Evolutionary conservation across 495 filamentous ascomycete species (phyloP).

Genomic region (Talaromyces adpressus): DNA sequence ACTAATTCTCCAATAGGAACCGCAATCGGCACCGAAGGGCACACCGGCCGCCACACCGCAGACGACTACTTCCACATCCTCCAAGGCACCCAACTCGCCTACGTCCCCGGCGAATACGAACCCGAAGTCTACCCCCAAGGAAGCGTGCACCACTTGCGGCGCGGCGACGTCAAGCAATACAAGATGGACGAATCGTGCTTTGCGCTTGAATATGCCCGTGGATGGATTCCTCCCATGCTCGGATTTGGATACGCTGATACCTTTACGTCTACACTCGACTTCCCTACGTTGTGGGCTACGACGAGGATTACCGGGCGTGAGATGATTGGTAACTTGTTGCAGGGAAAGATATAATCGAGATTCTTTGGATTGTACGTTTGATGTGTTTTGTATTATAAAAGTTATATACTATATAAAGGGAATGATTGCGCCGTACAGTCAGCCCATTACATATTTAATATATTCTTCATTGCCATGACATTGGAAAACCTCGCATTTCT

Average conservation of each 20-base stretch:
- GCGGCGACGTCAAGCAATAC: slow-evolving; percentile 80
- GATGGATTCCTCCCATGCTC: slow-evolving; percentile 87
- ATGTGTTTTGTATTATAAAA: slow-evolving; percentile 1
- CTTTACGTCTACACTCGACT: slow-evolving; percentile 66
- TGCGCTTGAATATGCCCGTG: slow-evolving; percentile 80
- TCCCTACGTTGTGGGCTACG: slow-evolving; percentile 73
- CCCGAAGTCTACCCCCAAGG: slow-evolving; percentile 71
- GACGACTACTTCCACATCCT: slow-evolving; percentile 94
- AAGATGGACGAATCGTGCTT: slow-evolving; percentile 74
- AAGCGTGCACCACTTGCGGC: slow-evolving; percentile 66
- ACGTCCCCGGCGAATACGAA: slow-evolving; percentile 61
- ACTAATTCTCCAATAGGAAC: slow-evolving; percentile 46
- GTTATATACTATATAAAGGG: slow-evolving; percentile 7
- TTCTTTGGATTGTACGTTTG: background rate
- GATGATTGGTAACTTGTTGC: slow-evolving; percentile 64
- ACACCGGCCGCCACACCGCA: slow-evolving; percentile 78
- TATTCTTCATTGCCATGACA: background rate
- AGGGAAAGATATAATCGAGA: slow-evolving; percentile 59
- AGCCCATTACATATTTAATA: background rate
- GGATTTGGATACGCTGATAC: slow-evolving; percentile 80
- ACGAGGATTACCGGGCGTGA: slow-evolving; percentile 60
- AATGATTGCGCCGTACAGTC: background rate
- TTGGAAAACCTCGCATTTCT: background rate
- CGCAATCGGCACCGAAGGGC: slow-evolving; percentile 80
- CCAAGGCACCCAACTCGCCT: slow-evolving; percentile 62